A percentile compares a stretch with the other conserved stretches of the same genome.
These are phyloP conservation scores for Mucor velutinosus DNA, from an alignment of 371 early-diverging fungal species.

Conservation along the genomic window DNA sequence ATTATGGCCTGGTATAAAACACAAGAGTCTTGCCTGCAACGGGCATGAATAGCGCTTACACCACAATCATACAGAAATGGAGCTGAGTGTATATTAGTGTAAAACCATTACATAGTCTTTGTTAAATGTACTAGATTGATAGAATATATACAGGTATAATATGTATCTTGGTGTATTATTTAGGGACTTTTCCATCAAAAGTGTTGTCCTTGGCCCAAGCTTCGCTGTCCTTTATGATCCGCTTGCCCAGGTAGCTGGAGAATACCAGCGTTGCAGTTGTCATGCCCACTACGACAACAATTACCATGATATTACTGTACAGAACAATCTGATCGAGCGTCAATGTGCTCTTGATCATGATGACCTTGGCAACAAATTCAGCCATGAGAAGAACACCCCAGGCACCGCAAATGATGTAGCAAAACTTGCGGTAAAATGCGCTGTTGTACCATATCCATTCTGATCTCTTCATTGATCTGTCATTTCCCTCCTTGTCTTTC, in stretches of 20 bases:
- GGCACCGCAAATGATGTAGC: slow-evolving; percentile 25
- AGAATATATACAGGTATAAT: not conserved
- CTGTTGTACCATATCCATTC: slow-evolving; percentile 21
- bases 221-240: not conserved
- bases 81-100: too few relatives aligned
- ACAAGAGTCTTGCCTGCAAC: too few relatives aligned
- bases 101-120: not conserved
- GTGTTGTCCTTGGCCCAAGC: slow-evolving; percentile 14
- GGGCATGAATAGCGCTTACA: too few relatives aligned
- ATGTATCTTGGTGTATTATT: not conserved
- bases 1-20: too few relatives aligned
- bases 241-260: not conserved
- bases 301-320: slow-evolving; percentile 37
- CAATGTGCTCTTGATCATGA: slow-evolving; percentile 34
- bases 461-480: not conserved
- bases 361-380: slow-evolving; percentile 40
- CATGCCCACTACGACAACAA: slow-evolving; percentile 16
- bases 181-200: not conserved
- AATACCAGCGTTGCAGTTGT: not conserved
- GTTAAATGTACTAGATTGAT: not conserved
- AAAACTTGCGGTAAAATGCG: slow-evolving; percentile 4
- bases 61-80: too few relatives aligned
- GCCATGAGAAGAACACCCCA: slow-evolving; percentile 39
- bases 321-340: slow-evolving; percentile 30
- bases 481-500: slow-evolving; percentile 8